Evolutionary conservation across 345 rosid species (phyloP), one percentile per base, ranked within the genome.

Genomic region (Bruguiera gymnorhiza): DNA sequence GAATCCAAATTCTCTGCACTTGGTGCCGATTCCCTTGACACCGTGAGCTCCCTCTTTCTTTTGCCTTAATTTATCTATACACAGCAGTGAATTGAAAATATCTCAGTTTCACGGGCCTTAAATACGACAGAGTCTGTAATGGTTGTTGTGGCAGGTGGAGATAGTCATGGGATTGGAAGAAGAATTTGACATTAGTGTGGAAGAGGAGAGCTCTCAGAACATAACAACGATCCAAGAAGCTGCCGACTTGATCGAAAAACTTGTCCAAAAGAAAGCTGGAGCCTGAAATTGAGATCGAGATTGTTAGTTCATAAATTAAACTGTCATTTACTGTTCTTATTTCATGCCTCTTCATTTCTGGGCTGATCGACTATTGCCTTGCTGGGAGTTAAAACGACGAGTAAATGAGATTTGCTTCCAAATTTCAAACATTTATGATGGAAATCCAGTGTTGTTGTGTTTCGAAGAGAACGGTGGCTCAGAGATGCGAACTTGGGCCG

Each of bases 11-110:
- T 76, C 62, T 36, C 65, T 4, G 75, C 58, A 24, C 80, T 76
- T 34, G 80, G 80, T 66, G 76, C 80, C 18, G 76, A 71, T 67
- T 76, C 76, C 26, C 79, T 76, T 8, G 80, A 76, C 64, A 76
- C 76, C 1, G 72, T 67, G 57, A 71, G 71, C 66, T 43, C 18
- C 18, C 50, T 43, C 29, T 0, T n/a, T 6, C 30, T 21, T 39
- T 48, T 3, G 5, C 50, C 50, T 13, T 3, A 13, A 13, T 43
- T 43, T 3, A 2, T 43, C 50, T 13, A 11, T 37, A 1, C 1
- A 11, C 15, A 0, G 15, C 11, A 11, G 16, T 43, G 50, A 43
- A 43, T 43, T 3, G 50, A 11, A 43, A 43, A 11, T 43, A 13
- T 13, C 18, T 4, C 50, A 13, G 50, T 43, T 43, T 15, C 18